Evolutionary conservation across 768 basidiomycete species (phyloP).

Genomic region (Psilocybe subaeruginosa): DNA sequence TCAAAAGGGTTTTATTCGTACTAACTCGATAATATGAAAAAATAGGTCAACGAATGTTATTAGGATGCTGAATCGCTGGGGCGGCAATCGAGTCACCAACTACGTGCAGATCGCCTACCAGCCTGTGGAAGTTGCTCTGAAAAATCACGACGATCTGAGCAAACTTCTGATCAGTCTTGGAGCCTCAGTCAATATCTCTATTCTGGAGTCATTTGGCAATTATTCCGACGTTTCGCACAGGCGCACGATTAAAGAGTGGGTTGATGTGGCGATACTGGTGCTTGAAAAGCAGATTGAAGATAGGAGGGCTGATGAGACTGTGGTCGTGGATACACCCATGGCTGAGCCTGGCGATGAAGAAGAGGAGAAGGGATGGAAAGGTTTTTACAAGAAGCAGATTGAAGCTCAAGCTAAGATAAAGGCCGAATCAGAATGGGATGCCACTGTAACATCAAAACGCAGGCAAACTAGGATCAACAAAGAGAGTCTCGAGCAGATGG

Average conservation of each 20-base stretch:
- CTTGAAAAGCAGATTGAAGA: conserved; percentile 26
- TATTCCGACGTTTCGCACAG: conserved; percentile 24
- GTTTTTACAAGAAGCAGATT: conserved; percentile 7
- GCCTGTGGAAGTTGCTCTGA: conserved; percentile 41
- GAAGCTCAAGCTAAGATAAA: background rate
- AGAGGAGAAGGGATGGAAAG: conserved; percentile 11
- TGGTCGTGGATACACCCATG: background rate
- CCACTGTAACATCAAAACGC: background rate
- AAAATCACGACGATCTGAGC: conserved; percentile 36
- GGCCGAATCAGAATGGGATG: background rate
- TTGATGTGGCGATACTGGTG: conserved; percentile 30
- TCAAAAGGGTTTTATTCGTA: background rate
- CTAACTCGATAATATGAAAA: background rate
- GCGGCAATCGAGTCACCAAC: conserved; percentile 19
- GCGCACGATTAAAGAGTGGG: conserved; percentile 41
- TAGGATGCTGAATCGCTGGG: conserved; percentile 23
- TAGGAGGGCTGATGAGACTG: conserved; percentile 14
- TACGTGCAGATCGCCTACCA: conserved; percentile 28
- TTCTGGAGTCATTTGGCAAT: conserved; percentile 23
- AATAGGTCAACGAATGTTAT: conserved; percentile 16
- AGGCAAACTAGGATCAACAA: background rate
- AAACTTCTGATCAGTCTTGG: conserved; percentile 41
- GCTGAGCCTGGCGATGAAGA: conserved; percentile 1
- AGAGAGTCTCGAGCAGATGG: conserved; percentile 17
- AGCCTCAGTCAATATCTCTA: conserved; percentile 34